Evolutionary conservation across 2,329 filamentous ascomycete species (phyloP), one percentile per base, ranked within the genome.

Genomic region (Fusarium sacchari): DNA sequence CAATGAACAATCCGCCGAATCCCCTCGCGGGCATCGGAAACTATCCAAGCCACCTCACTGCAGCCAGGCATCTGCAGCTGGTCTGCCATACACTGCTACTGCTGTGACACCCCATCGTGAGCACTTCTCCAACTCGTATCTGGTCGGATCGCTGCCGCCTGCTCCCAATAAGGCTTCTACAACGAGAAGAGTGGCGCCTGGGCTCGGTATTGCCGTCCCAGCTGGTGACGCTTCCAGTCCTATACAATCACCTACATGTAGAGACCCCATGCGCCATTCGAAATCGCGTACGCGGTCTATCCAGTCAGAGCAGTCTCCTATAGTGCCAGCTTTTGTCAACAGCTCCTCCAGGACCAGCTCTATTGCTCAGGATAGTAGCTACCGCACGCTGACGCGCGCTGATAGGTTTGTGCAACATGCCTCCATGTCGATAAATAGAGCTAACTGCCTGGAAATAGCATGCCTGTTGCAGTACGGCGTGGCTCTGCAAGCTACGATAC

Each of bases 21-120:
- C 82, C 78, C 79, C 81, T 68, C 73, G 77, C 64, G 78, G 81
- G 76, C 80, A 84, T 77, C 85, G 88, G 71, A 88, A 84, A 81
- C 83, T 89, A 68, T 87, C 85, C 57, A 89, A 89, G 78, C 84
- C 86, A 67, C 85, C 82, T 67, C 83, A 82, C 40, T 81, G 80
- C 61, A 84, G 80, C 71, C 81, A 81, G 80, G 79, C 81, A 60
- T 75, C 78, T 60, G 80, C 83, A 80, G 80, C 83, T 80, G 82
- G 82, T 72, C 81, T 85, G 78, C 80, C 84, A 75, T 83, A 78
- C 78, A 72, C 81, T 60, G 80, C 78, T 73, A 78, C 77, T 67
- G 76, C 77, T 73, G 80, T 73, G 42, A 70, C 66, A 43, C 67
- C 71, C 55, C 65, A 73, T 63, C 66, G 76, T 72, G 68, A 77